Percentiles rank a stretch among this genome's conserved stretches.
These are phyloP conservation scores for Dothiorella sarmentorum DNA, from an alignment of 2,329 filamentous ascomycete genomes.

Conservation along the genomic window DNA sequence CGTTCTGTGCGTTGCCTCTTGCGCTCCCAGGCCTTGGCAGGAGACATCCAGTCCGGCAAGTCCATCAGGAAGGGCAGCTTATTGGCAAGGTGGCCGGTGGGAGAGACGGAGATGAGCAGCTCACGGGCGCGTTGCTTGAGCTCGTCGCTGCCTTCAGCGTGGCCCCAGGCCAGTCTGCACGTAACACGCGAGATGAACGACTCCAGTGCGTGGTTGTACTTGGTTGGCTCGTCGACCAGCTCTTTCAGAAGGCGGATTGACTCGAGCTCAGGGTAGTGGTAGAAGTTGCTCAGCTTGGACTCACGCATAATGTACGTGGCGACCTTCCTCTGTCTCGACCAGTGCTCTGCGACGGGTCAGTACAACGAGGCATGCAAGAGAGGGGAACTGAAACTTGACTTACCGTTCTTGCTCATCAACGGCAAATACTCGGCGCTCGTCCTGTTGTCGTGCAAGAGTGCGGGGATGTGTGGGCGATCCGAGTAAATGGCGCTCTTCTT, in stretches of 20 bases:
- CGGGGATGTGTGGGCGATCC: conserved; percentile 45
- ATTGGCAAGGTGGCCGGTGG: conserved; percentile 45
- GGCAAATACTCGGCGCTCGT: conserved; percentile 46
- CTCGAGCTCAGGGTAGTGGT: conserved; percentile 45
- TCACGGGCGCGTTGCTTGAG: conserved; percentile 47
- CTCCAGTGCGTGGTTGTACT: conserved; percentile 44
- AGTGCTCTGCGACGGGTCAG: conserved; percentile 33
- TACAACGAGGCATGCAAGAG: background rate
- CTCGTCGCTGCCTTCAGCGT: conserved; percentile 43
- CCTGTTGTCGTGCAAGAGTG: conserved; percentile 43
- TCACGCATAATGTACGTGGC: conserved; percentile 46
- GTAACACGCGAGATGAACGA: conserved; percentile 47
- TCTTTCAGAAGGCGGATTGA: conserved; percentile 45
- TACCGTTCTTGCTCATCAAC: conserved; percentile 43
- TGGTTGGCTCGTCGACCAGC: conserved; percentile 40
- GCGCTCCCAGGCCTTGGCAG: conserved; percentile 45
- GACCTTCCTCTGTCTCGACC: conserved; percentile 44
- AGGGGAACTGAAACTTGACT: conserved; percentile 6
- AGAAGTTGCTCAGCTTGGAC: conserved; percentile 40
- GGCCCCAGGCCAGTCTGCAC: conserved; percentile 47
- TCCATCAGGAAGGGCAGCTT: conserved; percentile 46
- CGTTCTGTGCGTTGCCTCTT: conserved; percentile 43
- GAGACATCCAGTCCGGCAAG: conserved; percentile 42
- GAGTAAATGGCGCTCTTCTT: conserved; percentile 47
- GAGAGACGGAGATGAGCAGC: conserved; percentile 45